These are phyloP conservation scores for Aristolochia fimbriata DNA, from an alignment of 164 flowering plant genomes.

Conservation along the genomic window DNA sequence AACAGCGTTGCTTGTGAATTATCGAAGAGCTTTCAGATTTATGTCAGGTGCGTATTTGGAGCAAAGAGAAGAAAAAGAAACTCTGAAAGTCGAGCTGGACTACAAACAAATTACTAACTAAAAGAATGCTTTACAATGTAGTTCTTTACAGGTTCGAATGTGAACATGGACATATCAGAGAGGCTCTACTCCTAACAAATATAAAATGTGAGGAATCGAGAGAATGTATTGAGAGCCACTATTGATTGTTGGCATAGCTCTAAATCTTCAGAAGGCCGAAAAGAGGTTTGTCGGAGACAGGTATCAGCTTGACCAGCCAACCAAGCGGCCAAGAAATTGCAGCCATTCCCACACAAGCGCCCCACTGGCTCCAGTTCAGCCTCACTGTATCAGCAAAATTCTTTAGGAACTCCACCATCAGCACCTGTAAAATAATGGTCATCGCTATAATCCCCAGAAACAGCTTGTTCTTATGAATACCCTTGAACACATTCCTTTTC, in stretches of 20 bases:
- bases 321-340: conserved; percentile 8
- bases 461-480: conserved; percentile 4
- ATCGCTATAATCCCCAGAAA: conserved; percentile 5
- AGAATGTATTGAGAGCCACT: background rate
- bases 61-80: too few species aligned
- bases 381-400: conserved; percentile 6
- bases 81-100: background rate
- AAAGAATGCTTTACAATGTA: background rate
- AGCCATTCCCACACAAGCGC: conserved; percentile 1
- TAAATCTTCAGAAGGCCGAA: background rate
- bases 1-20: too few species aligned
- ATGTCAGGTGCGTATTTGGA: too few species aligned
- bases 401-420: conserved; percentile 9
- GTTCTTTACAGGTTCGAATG: background rate
- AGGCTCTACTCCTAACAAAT: background rate
- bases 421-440: conserved; percentile 4
- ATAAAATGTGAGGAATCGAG: background rate
- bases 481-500: conserved; percentile 5
- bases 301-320: conserved; percentile 2
- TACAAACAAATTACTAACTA: background rate
- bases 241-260: background rate
- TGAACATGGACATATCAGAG: background rate
- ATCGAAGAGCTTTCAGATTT: too few species aligned
- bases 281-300: background rate
- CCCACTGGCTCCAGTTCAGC: conserved; percentile 6